Conservation (phyloP, 345 rosid genomes). For the Boechera divaricarpa region DNA sequence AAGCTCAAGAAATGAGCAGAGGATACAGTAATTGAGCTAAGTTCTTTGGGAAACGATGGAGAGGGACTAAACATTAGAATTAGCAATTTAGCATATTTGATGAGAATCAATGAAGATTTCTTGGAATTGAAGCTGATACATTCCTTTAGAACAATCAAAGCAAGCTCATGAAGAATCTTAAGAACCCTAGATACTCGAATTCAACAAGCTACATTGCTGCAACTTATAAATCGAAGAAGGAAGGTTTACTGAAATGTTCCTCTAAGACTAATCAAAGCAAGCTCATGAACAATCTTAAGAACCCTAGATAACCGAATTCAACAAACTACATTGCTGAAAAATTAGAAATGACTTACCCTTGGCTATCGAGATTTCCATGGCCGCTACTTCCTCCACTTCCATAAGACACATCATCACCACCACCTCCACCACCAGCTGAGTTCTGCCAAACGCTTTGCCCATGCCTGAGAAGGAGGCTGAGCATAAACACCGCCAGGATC, state of each 20-base stretch:
- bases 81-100: background rate
- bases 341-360: conserved; percentile 44
- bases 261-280: conserved; percentile 12
- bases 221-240: too few relatives aligned
- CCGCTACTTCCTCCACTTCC: conserved; percentile 71
- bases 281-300: background rate
- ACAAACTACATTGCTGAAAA: conserved; percentile 20
- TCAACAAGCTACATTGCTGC: too few relatives aligned
- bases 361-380: conserved; percentile 72
- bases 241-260: background rate
- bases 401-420: conserved; percentile 68
- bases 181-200: background rate
- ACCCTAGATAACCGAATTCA: background rate
- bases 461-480: conserved; percentile 94
- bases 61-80: background rate
- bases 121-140: background rate
- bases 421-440: conserved; percentile 19
- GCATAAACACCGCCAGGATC: conserved; percentile 75
- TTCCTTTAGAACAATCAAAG: background rate
- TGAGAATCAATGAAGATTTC: background rate
- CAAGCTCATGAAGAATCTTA: background rate
- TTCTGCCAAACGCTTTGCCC: conserved; percentile 99
- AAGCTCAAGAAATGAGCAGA: conserved; percentile 8
- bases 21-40: background rate
- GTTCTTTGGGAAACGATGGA: background rate